Percentiles rank a stretch among this genome's conserved stretches.
These are phyloP conservation scores for Arabidopsis thaliana DNA, from an alignment of 345 rosid species.

Conservation along the genomic window DNA sequence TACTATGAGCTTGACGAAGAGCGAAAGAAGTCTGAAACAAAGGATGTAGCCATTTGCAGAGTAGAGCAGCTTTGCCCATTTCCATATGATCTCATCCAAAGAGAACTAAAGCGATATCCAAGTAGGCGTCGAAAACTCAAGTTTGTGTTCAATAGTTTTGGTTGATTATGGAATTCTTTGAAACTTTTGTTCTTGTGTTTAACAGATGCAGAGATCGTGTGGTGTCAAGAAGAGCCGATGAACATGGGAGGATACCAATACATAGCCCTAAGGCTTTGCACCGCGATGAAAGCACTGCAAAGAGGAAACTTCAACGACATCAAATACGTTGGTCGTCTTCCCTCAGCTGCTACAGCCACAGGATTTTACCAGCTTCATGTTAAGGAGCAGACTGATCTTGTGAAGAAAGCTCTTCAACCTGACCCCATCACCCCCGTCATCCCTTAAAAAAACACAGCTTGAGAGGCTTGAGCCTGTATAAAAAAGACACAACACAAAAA, in stretches of 20 bases:
- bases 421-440: constrained; percentile 51
- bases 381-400: constrained; percentile 68
- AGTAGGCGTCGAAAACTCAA: constrained; percentile 47
- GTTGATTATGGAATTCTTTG: not conserved
- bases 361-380: constrained; percentile 64
- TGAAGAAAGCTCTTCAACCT: constrained; percentile 62
- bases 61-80: constrained; percentile 81
- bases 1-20: constrained; percentile 79
- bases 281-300: constrained; percentile 57
- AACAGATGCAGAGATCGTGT: constrained; percentile 69
- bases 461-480: constrained; percentile 1
- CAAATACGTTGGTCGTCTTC: constrained; percentile 71
- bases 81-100: constrained; percentile 73
- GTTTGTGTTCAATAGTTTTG: not conserved
- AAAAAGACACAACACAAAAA: not conserved
- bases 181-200: constrained; percentile 14
- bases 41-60: constrained; percentile 77
- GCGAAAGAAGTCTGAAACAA: constrained; percentile 51
- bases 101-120: constrained; percentile 78
- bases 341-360: constrained; percentile 81
- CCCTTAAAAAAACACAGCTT: constrained; percentile 10
- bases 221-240: constrained; percentile 96
- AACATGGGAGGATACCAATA: constrained; percentile 79
- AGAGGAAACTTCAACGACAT: constrained; percentile 68
- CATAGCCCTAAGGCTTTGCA: constrained; percentile 64